Evolutionary conservation across 768 basidiomycete species (phyloP).

Genomic region (Strobilomyces confusus): DNA sequence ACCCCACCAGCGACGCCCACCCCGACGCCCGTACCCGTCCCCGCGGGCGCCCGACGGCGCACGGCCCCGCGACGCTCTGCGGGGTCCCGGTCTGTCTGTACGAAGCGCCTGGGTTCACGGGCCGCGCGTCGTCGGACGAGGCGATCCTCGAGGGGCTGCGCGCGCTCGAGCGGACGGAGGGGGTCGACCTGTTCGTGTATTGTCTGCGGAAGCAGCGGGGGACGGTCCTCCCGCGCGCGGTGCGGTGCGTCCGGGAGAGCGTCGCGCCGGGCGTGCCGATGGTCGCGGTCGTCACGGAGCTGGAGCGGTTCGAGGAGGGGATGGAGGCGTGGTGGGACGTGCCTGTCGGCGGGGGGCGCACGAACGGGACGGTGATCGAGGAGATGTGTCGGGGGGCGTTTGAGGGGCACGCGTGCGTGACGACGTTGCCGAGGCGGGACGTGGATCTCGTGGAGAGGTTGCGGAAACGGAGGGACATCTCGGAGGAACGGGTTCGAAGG

Average conservation of each 20-base stretch:
- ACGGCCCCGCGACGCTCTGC: neutral
- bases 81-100: conserved; percentile 14
- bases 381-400: conserved; percentile 20
- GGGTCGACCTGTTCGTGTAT: conserved; percentile 25
- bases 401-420: conserved; percentile 37
- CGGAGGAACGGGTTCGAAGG: conserved; percentile 11
- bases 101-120: conserved; percentile 22
- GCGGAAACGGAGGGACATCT: conserved; percentile 17
- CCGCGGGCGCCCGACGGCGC: too few species aligned
- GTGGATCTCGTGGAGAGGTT: conserved; percentile 11
- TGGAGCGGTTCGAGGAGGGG: conserved; percentile 17
- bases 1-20: conserved; percentile 13
- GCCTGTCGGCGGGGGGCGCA: neutral
- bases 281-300: conserved; percentile 25
- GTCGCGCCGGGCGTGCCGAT: conserved; percentile 10
- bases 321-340: conserved; percentile 34
- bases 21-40: conserved; percentile 4
- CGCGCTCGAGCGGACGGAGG: conserved; percentile 9
- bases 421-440: conserved; percentile 23
- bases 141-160: conserved; percentile 15
- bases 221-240: conserved; percentile 12
- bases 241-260: conserved; percentile 3
- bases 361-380: conserved; percentile 32
- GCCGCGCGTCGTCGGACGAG: neutral
- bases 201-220: conserved; percentile 20